phyloP scores from a whole-genome alignment of 352 stramenopile genomes.

The Globisporangium nodosum region DNA sequence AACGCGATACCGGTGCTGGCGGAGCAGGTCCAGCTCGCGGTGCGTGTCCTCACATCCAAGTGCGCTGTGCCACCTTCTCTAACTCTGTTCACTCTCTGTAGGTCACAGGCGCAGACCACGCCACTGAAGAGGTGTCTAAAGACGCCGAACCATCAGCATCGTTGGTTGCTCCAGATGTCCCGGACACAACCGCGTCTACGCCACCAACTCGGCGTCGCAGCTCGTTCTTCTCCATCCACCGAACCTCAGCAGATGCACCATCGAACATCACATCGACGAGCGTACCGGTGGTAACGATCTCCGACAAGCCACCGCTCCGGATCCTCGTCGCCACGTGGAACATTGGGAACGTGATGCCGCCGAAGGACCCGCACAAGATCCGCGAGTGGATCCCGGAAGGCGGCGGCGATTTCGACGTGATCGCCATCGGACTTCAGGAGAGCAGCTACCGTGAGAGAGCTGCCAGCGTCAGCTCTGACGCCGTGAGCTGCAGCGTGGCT shows the following conservation, averaged over 20 bases:
- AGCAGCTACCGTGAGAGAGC: constrained; percentile 66
- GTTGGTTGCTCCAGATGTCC: background rate
- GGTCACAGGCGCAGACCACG: background rate
- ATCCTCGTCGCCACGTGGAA: constrained; percentile 81
- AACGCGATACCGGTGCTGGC: background rate
- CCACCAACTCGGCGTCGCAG: background rate
- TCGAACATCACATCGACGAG: background rate
- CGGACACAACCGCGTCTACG: background rate
- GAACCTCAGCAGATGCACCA: background rate
- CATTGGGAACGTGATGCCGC: constrained; percentile 79
- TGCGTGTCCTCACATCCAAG: background rate
- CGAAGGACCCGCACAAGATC: constrained; percentile 43
- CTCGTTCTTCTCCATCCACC: constrained; percentile 4
- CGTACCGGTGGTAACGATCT: background rate
- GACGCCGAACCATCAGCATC: background rate
- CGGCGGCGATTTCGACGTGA: constrained; percentile 78
- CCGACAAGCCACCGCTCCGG: constrained; percentile 21
- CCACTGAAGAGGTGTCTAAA: background rate
- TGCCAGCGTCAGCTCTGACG: constrained; percentile 1
- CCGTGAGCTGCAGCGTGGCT: background rate
- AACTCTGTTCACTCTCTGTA: background rate
- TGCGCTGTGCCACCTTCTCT: too few relatives aligned
- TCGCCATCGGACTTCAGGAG: constrained; percentile 80
- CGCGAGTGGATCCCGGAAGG: constrained; percentile 67
- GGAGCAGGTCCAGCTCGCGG: background rate